These are phyloP conservation scores for Harrya chromipes DNA, from an alignment of 768 basidiomycete species.

Conservation along the genomic window DNA sequence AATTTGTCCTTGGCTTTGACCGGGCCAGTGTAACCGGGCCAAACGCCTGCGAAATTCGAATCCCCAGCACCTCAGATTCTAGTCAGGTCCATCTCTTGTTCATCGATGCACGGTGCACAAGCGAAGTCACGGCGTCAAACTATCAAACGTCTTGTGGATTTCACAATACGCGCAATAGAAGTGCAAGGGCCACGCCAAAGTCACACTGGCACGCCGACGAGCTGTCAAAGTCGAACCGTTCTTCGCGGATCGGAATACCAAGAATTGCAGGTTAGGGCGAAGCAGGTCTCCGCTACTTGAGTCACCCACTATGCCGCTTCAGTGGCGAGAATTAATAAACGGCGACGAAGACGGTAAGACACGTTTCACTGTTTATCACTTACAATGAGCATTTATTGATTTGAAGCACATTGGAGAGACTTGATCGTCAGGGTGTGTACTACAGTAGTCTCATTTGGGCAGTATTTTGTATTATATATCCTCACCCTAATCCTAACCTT, in stretches of 20 bases:
- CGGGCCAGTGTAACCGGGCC: neutral
- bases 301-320: neutral
- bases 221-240: neutral
- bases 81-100: too few relatives aligned
- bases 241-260: conserved; percentile 18
- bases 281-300: neutral
- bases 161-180: neutral
- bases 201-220: conserved; percentile 2
- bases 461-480: too few relatives aligned
- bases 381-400: too few relatives aligned
- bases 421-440: too few relatives aligned
- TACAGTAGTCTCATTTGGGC: too few relatives aligned
- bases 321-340: conserved; percentile 1
- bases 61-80: too few relatives aligned
- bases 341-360: conserved; percentile 11
- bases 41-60: too few relatives aligned
- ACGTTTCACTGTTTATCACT: too few relatives aligned
- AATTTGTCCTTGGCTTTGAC: conserved; percentile 8
- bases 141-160: neutral
- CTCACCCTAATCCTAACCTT: too few relatives aligned
- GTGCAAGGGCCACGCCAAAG: neutral
- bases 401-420: too few relatives aligned
- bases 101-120: neutral
- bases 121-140: too few relatives aligned
- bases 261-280: conserved; percentile 8